These are phyloP conservation scores for Poa pratensis DNA, from an alignment of 176 grass and related monocot genomes.

Conservation along the genomic window DNA sequence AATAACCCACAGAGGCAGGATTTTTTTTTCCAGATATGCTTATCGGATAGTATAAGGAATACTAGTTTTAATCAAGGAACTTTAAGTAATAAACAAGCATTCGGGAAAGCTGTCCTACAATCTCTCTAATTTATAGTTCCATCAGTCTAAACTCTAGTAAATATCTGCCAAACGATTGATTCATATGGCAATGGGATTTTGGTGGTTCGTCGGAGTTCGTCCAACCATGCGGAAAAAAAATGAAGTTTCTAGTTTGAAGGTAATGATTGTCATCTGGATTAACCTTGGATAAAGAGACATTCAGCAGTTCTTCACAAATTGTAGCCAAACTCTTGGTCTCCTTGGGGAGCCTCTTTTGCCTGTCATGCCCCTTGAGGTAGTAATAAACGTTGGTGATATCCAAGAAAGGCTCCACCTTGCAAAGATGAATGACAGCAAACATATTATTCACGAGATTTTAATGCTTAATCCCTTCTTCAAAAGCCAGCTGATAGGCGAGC, in stretches of 20 bases:
- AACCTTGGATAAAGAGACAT: slow-evolving; percentile 92
- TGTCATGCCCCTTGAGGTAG: slow-evolving; percentile 63
- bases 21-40: not conserved
- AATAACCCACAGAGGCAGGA: not conserved
- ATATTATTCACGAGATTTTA: slow-evolving; percentile 15
- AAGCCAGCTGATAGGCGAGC: not conserved
- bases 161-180: not conserved
- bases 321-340: slow-evolving; percentile 94
- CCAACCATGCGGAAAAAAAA: not conserved
- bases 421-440: slow-evolving; percentile 26
- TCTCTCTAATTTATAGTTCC: not conserved
- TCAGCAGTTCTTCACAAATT: slow-evolving; percentile 75
- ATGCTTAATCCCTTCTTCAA: not conserved
- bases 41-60: not conserved
- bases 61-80: not conserved
- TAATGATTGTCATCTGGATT: not conserved
- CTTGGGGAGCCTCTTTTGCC: slow-evolving; percentile 64
- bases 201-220: not conserved
- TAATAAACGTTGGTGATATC: slow-evolving; percentile 84
- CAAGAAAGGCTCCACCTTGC: slow-evolving; percentile 87
- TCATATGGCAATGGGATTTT: not conserved
- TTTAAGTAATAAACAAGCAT: not conserved
- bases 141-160: slow-evolving; percentile 10
- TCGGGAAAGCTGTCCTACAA: not conserved
- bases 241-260: slow-evolving; percentile 26